Conservation (phyloP, 2,329 filamentous ascomycete species). For the Hymenoscyphus fraxineus region DNA sequence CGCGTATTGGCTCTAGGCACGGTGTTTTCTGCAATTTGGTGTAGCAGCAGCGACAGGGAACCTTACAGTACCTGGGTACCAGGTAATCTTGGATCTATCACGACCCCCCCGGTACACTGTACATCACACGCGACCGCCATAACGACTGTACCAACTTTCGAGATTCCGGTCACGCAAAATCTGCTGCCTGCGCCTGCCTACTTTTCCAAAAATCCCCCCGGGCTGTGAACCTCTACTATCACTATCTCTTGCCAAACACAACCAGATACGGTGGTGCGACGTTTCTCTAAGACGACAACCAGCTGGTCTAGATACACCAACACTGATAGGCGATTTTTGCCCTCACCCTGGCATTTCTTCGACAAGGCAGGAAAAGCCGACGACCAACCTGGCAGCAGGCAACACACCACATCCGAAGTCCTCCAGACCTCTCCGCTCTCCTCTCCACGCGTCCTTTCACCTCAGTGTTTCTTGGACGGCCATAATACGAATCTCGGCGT, state of each 20-base stretch:
- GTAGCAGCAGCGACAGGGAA: not conserved
- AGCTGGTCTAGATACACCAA: not conserved
- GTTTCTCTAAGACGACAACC: not conserved
- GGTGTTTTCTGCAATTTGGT: too few relatives aligned
- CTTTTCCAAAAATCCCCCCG: not conserved
- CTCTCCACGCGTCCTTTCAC: conserved; percentile 1
- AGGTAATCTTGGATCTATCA: conserved; percentile 1
- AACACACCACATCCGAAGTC: not conserved
- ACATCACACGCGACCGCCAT: conserved; percentile 1
- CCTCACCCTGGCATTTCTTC: not conserved
- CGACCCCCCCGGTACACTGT: not conserved
- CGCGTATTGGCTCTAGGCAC: not conserved
- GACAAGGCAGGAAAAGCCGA: not conserved
- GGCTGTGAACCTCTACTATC: not conserved
- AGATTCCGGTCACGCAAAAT: not conserved
- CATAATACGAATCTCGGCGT: not conserved
- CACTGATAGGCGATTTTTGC: conserved; percentile 2
- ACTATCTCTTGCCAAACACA: not conserved
- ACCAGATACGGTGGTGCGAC: not conserved
- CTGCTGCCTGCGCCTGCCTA: not conserved
- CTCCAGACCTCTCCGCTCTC: not conserved
- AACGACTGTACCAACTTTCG: not conserved
- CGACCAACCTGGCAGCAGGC: not conserved
- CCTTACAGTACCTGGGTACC: not conserved
- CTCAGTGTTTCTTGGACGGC: not conserved